A percentile compares a stretch with the other conserved stretches of the same genome.
Evolutionary conservation across 768 basidiomycete species (phyloP).

Genomic region (Thelephora ganbajun): DNA sequence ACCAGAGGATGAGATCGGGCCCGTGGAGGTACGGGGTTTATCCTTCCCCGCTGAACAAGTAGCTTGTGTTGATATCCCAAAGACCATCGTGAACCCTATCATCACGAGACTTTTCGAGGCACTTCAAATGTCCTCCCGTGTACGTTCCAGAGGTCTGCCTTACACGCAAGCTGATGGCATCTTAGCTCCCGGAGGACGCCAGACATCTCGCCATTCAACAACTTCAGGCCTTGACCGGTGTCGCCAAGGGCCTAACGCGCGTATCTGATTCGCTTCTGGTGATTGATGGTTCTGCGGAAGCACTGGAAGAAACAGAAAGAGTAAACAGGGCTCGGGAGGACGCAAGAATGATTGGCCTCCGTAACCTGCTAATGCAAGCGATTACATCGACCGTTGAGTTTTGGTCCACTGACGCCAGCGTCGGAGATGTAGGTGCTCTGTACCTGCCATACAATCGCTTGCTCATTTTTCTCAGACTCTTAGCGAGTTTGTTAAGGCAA

Average conservation of each 20-base stretch:
- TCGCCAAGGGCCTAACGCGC: slow-evolving; percentile 78
- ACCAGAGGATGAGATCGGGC: slow-evolving; percentile 61
- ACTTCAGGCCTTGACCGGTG: slow-evolving; percentile 69
- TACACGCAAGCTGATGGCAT: neutral
- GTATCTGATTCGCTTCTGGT: slow-evolving; percentile 53
- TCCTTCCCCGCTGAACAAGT: neutral
- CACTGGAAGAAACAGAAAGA: slow-evolving; percentile 33
- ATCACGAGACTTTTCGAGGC: slow-evolving; percentile 54
- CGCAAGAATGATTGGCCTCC: slow-evolving; percentile 42
- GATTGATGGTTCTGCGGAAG: slow-evolving; percentile 41
- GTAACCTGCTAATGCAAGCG: slow-evolving; percentile 49
- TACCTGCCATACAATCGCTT: neutral
- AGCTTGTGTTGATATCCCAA: slow-evolving; percentile 1
- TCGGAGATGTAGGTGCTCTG: slow-evolving; percentile 51
- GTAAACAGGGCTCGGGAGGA: slow-evolving; percentile 54
- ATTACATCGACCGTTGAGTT: slow-evolving; percentile 49
- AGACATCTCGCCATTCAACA: slow-evolving; percentile 52
- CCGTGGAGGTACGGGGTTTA: slow-evolving; percentile 43
- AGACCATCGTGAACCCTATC: slow-evolving; percentile 70
- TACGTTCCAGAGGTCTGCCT: slow-evolving; percentile 16
- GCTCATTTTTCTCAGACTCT: slow-evolving; percentile 34
- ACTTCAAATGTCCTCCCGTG: slow-evolving; percentile 38
- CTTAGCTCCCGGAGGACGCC: slow-evolving; percentile 61
- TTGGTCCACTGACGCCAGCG: slow-evolving; percentile 69
- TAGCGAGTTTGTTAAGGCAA: slow-evolving; percentile 75